phyloP scores from a whole-genome alignment of 2,329 filamentous ascomycete species.

The Stachybotrys elegans region DNA sequence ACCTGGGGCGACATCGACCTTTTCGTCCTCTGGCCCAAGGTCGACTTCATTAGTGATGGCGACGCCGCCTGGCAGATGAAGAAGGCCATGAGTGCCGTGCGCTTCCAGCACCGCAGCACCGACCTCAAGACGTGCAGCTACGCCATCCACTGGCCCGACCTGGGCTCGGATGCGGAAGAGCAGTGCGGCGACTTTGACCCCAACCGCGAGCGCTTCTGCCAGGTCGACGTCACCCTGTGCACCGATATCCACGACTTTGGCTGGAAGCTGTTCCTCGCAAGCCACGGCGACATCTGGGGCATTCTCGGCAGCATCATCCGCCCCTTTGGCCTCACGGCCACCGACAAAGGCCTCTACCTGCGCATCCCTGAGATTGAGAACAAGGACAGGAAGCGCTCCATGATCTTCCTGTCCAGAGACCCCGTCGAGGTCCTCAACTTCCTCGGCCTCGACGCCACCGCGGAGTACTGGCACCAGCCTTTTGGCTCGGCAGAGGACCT shows the following conservation, averaged over 20 bases:
- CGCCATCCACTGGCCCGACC: conserved; percentile 51
- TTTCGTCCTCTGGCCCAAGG: conserved; percentile 41
- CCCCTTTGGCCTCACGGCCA: conserved; percentile 60
- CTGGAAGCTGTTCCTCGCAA: conserved; percentile 64
- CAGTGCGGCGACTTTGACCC: neutral
- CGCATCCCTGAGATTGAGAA: conserved; percentile 64
- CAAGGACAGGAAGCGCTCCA: conserved; percentile 48
- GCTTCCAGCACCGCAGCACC: conserved; percentile 21
- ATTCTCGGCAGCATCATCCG: conserved; percentile 59
- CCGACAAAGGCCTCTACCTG: conserved; percentile 58
- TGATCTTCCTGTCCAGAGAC: conserved; percentile 55
- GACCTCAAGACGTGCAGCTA: conserved; percentile 32
- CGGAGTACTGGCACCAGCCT: conserved; percentile 41
- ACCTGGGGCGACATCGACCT: conserved; percentile 73
- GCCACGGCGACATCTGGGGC: conserved; percentile 69
- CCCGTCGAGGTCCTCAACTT: conserved; percentile 55
- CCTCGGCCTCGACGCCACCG: conserved; percentile 51
- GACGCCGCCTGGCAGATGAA: conserved; percentile 25
- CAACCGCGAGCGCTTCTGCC: conserved; percentile 41
- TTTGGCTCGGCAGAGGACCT: conserved; percentile 53
- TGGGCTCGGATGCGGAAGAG: neutral
- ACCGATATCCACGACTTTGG: conserved; percentile 34
- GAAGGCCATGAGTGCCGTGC: conserved; percentile 38
- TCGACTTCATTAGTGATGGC: conserved; percentile 4
- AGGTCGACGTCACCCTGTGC: conserved; percentile 64